phyloP scores from a whole-genome alignment of 2,329 filamentous ascomycete species.

The Nemania serpens region DNA sequence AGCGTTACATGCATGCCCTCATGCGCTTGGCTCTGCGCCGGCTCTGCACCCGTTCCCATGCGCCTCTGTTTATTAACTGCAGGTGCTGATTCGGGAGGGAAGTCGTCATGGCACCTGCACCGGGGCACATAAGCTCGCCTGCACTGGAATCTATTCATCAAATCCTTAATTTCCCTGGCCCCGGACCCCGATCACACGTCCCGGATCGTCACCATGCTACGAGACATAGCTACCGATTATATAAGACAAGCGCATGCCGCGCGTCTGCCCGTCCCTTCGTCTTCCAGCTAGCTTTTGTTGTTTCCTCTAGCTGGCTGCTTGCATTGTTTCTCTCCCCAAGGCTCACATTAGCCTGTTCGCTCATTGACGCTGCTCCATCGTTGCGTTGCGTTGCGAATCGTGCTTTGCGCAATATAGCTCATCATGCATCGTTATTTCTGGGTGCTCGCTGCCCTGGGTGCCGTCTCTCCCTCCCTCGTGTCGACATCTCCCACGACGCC shows the following conservation, averaged over 20 bases:
- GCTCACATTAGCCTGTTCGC: slow-evolving; percentile 21
- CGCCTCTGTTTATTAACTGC: slow-evolving; percentile 5
- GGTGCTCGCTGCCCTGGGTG: slow-evolving; percentile 30
- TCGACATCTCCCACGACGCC: slow-evolving; percentile 24
- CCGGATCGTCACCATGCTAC: slow-evolving; percentile 16
- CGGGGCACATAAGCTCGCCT: slow-evolving; percentile 6
- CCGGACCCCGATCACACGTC: slow-evolving; percentile 21
- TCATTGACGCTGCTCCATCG: slow-evolving; percentile 21
- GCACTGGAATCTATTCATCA: slow-evolving; percentile 10
- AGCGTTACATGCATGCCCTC: slow-evolving; percentile 5
- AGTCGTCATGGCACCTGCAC: slow-evolving; percentile 21
- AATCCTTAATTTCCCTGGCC: slow-evolving; percentile 7
- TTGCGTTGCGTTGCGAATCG: slow-evolving; percentile 6
- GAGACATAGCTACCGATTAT: slow-evolving; percentile 15
- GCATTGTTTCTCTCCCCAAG: slow-evolving; percentile 13
- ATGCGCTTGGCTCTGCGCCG: too few relatives aligned
- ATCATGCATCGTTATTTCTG: slow-evolving; percentile 36
- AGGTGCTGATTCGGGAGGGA: slow-evolving; percentile 12
- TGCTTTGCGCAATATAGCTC: slow-evolving; percentile 20
- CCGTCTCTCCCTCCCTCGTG: slow-evolving; percentile 30
- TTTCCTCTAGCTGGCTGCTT: slow-evolving; percentile 22
- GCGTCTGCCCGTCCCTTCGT: neutral
- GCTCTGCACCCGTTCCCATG: neutral
- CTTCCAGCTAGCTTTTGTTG: slow-evolving; percentile 16
- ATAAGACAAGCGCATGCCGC: slow-evolving; percentile 27